Evolutionary conservation across 1,284 basidiomycete genomes (phyloP).

Genomic region (Irpex sp.): DNA sequence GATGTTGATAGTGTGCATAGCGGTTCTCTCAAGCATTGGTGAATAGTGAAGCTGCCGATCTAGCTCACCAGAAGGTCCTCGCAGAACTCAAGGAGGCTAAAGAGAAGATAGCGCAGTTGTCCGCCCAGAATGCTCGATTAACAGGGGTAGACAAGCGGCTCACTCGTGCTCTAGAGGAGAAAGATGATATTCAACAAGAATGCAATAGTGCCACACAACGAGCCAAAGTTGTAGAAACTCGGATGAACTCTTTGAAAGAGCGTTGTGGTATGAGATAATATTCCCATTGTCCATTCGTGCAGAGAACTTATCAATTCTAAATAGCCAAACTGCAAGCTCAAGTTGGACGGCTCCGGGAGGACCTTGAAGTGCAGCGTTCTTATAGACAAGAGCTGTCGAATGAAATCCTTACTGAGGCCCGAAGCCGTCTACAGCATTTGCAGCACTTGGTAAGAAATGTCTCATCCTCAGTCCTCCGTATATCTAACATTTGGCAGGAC

Average conservation of each 20-base stretch:
- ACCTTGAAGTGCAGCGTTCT: conserved; percentile 62
- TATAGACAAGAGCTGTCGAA: conserved; percentile 72
- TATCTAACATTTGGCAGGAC: conserved; percentile 30
- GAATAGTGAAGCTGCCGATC: conserved; percentile 81
- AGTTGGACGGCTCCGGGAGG: conserved; percentile 57
- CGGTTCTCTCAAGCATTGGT: conserved; percentile 78
- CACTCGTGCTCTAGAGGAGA: conserved; percentile 60
- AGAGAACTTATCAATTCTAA: not conserved
- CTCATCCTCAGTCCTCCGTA: not conserved
- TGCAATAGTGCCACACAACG: conserved; percentile 71
- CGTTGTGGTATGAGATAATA: conserved; percentile 38
- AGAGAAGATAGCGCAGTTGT: conserved; percentile 63
- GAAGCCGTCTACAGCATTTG: conserved; percentile 60
- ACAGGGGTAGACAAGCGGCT: conserved; percentile 69
- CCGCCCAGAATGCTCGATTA: conserved; percentile 64
- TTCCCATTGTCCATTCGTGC: not conserved
- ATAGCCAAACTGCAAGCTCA: conserved; percentile 74
- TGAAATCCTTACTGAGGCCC: conserved; percentile 69
- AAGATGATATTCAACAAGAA: conserved; percentile 86
- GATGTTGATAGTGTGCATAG: conserved; percentile 33
- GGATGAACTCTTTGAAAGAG: conserved; percentile 60
- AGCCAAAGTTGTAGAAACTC: conserved; percentile 67
- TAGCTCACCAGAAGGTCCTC: conserved; percentile 71
- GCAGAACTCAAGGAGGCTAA: conserved; percentile 80
- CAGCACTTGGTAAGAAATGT: conserved; percentile 45